Evolutionary conservation across 257 asterid species (phyloP).

Genomic region (Nicotiana attenuata): DNA sequence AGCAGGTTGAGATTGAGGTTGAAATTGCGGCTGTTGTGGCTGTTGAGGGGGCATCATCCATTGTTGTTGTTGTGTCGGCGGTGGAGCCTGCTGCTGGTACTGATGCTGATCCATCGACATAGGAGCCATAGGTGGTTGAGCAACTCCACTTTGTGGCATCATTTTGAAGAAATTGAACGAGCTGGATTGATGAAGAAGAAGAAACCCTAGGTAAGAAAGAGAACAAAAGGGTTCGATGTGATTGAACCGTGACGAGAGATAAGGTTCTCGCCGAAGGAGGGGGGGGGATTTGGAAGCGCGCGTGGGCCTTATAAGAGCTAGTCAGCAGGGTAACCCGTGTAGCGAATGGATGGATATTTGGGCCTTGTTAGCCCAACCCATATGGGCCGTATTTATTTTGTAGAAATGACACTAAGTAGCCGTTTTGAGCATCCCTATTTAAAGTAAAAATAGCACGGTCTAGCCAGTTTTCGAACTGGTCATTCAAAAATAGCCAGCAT

Average conservation of each 20-base stretch:
- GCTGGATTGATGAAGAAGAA: not conserved
- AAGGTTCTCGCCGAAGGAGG: not conserved
- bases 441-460: too few relatives aligned
- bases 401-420: too few relatives aligned
- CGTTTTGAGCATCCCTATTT: too few relatives aligned
- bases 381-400: not conserved
- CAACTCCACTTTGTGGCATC: slow-evolving; percentile 78
- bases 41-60: slow-evolving; percentile 29
- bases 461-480: too few relatives aligned
- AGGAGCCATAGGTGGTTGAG: slow-evolving; percentile 46
- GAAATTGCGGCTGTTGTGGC: slow-evolving; percentile 44
- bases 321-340: not conserved
- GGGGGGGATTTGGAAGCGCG: not conserved
- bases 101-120: slow-evolving; percentile 48
- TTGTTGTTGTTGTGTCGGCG: slow-evolving; percentile 15
- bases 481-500: too few relatives aligned
- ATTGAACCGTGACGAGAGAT: not conserved
- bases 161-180: slow-evolving; percentile 22
- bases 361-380: not conserved
- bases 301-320: slow-evolving; percentile 2
- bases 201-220: slow-evolving; percentile 21
- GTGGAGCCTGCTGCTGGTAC: slow-evolving; percentile 17
- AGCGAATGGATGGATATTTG: not conserved
- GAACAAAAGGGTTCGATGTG: not conserved
- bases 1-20: slow-evolving; percentile 30